A percentile compares a stretch with the other conserved stretches of the same genome.
Conservation (phyloP, 331 rosid genomes). For the Pyrus hybrid region DNA sequence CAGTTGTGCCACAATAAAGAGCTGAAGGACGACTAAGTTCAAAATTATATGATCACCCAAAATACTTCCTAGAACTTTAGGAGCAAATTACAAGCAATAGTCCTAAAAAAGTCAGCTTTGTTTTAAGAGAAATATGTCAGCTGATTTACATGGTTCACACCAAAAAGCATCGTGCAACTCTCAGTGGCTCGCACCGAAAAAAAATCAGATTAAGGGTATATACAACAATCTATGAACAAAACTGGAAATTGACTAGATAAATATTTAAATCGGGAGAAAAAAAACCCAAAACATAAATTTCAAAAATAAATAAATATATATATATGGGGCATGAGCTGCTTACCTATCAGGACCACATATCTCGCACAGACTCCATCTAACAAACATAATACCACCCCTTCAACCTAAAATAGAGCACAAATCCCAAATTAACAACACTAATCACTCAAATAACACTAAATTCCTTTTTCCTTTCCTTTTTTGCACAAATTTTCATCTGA, state of each 20-base stretch:
- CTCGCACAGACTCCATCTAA: slow-evolving; percentile 26
- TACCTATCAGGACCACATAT: slow-evolving; percentile 39
- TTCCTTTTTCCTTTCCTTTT: neutral
- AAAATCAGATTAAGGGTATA: too few relatives aligned
- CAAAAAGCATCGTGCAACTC: neutral
- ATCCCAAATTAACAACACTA: neutral
- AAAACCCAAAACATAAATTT: neutral
- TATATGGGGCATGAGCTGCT: slow-evolving; percentile 13
- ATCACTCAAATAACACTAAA: neutral
- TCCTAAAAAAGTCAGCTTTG: neutral
- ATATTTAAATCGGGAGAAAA: neutral
- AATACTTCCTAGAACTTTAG: neutral
- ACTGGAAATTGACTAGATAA: neutral
- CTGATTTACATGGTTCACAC: neutral
- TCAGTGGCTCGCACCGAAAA: neutral
- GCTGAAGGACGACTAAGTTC: too few relatives aligned
- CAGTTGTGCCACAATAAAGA: too few relatives aligned
- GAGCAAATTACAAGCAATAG: neutral
- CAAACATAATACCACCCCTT: slow-evolving; percentile 33
- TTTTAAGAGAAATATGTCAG: too few relatives aligned
- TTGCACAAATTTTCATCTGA: neutral
- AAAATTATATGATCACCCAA: neutral
- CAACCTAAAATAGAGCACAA: slow-evolving; percentile 22
- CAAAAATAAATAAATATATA: neutral
- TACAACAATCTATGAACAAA: neutral